Conservation (phyloP, 805 yeast genomes). For the Spathaspora arborariae region DNA sequence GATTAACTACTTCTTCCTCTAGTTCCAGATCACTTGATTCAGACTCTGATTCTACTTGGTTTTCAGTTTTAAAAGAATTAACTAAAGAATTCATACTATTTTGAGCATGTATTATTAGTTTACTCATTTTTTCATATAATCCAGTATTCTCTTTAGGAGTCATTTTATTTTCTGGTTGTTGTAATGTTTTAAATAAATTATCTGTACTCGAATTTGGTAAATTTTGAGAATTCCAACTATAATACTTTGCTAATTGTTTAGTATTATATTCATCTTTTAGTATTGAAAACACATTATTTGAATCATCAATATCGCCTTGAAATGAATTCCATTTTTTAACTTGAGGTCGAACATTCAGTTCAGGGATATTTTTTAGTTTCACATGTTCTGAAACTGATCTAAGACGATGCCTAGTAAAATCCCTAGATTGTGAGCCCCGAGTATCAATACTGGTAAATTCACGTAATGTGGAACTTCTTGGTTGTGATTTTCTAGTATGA, state of each 20-base stretch:
- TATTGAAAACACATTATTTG: constrained; percentile 10
- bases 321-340: constrained; percentile 1
- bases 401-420: neutral
- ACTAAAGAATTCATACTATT: constrained; percentile 12
- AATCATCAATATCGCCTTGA: neutral
- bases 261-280: constrained; percentile 25
- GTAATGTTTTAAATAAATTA: constrained; percentile 16
- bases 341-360: neutral
- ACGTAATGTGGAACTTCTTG: neutral
- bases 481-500: neutral
- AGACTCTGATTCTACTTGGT: neutral
- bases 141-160: neutral
- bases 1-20: constrained; percentile 1
- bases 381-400: neutral
- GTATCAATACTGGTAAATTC: neutral
- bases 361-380: neutral
- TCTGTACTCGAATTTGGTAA: constrained; percentile 19
- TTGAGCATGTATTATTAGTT: constrained; percentile 13
- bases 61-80: neutral
- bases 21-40: constrained; percentile 8
- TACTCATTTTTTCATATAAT: constrained; percentile 14
- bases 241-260: constrained; percentile 2
- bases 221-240: neutral
- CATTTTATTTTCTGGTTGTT: neutral
- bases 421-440: neutral